Evolutionary conservation across 2,329 filamentous ascomycete species (phyloP).

Genomic region (Colletotrichum gigasporum): DNA sequence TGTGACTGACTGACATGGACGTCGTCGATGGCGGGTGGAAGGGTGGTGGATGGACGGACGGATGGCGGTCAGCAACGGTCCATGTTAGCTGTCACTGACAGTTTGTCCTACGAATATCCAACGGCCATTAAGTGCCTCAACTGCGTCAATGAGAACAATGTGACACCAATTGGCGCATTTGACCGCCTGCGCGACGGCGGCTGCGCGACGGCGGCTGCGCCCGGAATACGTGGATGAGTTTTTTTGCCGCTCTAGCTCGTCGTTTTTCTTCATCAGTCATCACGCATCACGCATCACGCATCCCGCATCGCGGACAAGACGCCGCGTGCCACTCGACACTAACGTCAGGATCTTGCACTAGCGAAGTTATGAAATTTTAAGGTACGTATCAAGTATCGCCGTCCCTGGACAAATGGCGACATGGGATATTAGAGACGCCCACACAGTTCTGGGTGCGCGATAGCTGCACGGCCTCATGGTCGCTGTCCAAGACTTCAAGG

Average conservation of each 20-base stretch:
- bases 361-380: constrained; percentile 12
- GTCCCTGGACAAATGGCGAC: constrained; percentile 8
- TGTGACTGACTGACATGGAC: not conserved
- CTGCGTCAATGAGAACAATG: constrained; percentile 6
- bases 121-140: constrained; percentile 27
- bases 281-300: no score
- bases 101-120: no score
- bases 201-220: constrained; percentile 1
- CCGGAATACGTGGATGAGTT: not conserved
- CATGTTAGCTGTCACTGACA: not conserved
- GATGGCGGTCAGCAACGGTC: constrained; percentile 24
- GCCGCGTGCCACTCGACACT: not conserved
- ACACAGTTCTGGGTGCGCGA: constrained; percentile 16
- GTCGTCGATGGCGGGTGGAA: not conserved
- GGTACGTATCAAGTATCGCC: constrained; percentile 29
- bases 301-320: constrained; percentile 4
- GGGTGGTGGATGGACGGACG: not conserved
- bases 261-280: constrained; percentile 17
- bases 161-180: constrained; percentile 15
- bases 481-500: constrained; percentile 20
- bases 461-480: constrained; percentile 15
- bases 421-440: constrained; percentile 4
- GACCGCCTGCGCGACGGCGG: not conserved
- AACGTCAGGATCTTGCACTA: not conserved
- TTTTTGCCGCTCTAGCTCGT: constrained; percentile 12